Base-by-base conservation (phyloP, 2,329 filamentous ascomycete species). In the Fusarium redolens region DNA sequence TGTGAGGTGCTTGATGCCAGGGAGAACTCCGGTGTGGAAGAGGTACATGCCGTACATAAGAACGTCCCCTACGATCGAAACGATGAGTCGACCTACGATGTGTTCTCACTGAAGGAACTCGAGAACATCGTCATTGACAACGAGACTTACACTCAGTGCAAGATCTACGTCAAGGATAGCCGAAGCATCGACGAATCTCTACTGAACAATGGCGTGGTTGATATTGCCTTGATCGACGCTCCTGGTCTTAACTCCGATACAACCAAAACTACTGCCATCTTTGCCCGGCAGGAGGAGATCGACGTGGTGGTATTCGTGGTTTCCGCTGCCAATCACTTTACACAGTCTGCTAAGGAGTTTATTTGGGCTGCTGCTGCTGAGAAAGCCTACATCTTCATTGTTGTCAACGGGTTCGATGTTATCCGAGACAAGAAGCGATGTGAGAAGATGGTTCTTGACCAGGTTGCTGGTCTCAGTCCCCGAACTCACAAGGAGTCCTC, bases 281-380 rank as follows among this genome's bases (percentile, higher is more conserved):
- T 99, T 81, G 96, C 96, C 30, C 89, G 96, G 64, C 96, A 99
- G 80, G 96, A 99, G 81, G 96, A 99, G 83, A 99, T 99, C 72
- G 96, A 99, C 77, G 96, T 99, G 0, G 96, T 99, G 2, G 95
- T 99, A 0, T 99, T 99, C 77, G 96, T 99, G 38, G 96, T 99
- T 9, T 98, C 95, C 15, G 96, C 96, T 5, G 95, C 96, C 31
- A 99, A 99, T 75, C 96, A 99, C 82, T 98, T 99, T 80, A 99
- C 96, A 0, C 91, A 97, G 61, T 97, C 96, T 2, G 95, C 96
- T n/a, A 97, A 93, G 82, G 96, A 99, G 78, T 99, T 99, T 79
- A 97, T 99, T 70, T 93, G 93, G 86, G 96, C 96, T 56, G 96
- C 96, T 4, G 96, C 96, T 1, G 91, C 96, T 44, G 96, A 99